Base-by-base conservation (phyloP, 352 stramenopile genomes). In the Phytophthora sojae region DNA sequence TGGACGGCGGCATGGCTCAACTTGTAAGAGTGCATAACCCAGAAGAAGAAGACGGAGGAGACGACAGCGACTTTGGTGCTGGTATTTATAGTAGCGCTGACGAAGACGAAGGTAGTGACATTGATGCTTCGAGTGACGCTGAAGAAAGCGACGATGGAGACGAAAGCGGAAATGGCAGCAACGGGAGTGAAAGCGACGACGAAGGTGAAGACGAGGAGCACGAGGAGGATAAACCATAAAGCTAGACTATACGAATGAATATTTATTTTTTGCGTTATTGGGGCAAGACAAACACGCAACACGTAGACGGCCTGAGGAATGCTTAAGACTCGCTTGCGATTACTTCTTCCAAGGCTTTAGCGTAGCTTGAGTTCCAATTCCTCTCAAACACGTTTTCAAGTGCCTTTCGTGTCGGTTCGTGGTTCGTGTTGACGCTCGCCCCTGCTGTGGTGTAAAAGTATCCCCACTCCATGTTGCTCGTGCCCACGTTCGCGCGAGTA, bases 381-480 rank as follows among this genome's bases (percentile, higher is more conserved):
- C 87, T 73, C 12, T 92, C 71, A 53, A 96, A 95, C 2, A 94
- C 57, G 8, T 67, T 61, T 53, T 92, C 75, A 50, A 96, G 81
- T 17, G 82, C 69, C 42, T 73, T 50, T 21, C 85, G 82, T 42
- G 80, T 90, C 12, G 66, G 32, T 32, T 85, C 72, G 67, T 92
- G 76, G 62, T 95, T 81, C n/a, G 84, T 93, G 63, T 96, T 95
- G 26, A 96, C 69, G 39, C 85, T 94, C 21, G 81, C 82, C 17
- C 87, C 89, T 21, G 89, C 86, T 11, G 87, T 95, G 15, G 89
- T 91, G 80, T 96, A 91, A 64, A 95, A 96, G 67, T 96, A 96
- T 9, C 85, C 83, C 89, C 89, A 94, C 74, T 93, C 85, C 85
- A 94, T 94, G 72, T 96, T 96, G 65, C 87, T 95, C 35, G 87